phyloP scores from a whole-genome alignment of 257 asterid genomes.

The Mentha longifolia region DNA sequence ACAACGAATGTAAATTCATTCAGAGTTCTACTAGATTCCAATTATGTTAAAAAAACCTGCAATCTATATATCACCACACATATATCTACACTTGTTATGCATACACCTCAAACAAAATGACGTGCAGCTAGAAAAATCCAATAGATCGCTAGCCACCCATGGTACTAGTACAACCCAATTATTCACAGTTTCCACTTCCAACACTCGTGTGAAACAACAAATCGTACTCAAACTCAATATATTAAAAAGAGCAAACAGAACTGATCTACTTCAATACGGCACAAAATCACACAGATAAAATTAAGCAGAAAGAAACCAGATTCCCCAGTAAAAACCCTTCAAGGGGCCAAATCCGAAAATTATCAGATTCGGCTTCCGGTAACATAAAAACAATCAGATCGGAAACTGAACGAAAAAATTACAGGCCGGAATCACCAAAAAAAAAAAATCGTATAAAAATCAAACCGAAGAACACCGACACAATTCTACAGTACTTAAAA shows the following conservation, averaged over 20 bases:
- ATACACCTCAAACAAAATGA: neutral
- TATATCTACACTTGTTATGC: neutral
- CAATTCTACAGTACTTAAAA: neutral
- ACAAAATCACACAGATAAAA: neutral
- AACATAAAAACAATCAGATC: conserved; percentile 29
- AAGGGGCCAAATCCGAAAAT: neutral
- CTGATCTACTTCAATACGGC: neutral
- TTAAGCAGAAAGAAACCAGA: neutral
- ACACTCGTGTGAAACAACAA: neutral
- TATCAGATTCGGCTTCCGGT: conserved; percentile 21
- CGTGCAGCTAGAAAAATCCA: neutral
- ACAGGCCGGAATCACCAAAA: neutral
- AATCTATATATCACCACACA: neutral
- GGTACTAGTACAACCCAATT: neutral
- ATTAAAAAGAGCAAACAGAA: neutral
- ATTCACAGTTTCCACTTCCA: neutral
- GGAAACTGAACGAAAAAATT: conserved; percentile 4
- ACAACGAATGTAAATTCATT: neutral
- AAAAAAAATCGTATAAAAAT: neutral
- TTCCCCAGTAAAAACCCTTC: neutral
- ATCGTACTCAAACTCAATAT: no score
- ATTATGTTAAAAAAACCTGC: neutral
- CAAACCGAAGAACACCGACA: neutral
- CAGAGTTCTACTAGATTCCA: neutral
- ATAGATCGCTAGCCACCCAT: neutral